Evolutionary conservation across 108 stramenopile species (phyloP).

Genomic region (Seminavis robusta): DNA sequence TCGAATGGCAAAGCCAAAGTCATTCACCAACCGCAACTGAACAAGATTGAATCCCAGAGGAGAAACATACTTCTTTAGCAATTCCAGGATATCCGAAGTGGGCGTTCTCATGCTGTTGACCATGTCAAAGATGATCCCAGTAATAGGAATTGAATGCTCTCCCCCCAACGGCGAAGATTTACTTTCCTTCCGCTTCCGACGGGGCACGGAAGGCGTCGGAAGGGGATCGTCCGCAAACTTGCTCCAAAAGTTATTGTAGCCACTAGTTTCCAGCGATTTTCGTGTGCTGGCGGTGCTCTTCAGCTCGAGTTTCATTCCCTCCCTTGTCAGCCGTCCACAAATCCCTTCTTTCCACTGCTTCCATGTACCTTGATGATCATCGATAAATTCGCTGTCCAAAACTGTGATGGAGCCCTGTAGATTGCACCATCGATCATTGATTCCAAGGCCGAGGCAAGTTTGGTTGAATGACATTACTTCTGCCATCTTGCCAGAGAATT

Average conservation of each 20-base stretch:
- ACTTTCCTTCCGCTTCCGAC: too few relatives aligned
- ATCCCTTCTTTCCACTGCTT: neutral
- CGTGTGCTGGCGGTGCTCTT: neutral
- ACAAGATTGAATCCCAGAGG: slow-evolving; percentile 27
- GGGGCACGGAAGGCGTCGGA: too few relatives aligned
- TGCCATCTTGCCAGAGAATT: neutral
- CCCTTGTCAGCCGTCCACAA: neutral
- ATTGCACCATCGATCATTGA: neutral
- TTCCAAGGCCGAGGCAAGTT: neutral
- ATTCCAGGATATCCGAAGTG: neutral
- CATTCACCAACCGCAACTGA: slow-evolving; percentile 21
- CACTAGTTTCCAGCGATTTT: neutral
- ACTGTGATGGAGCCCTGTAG: neutral
- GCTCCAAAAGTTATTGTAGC: slow-evolving; percentile 6
- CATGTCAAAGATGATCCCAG: slow-evolving; percentile 23
- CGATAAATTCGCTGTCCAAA: neutral
- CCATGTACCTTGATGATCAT: neutral
- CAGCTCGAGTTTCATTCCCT: neutral
- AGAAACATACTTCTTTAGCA: neutral
- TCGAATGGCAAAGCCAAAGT: slow-evolving; percentile 16
- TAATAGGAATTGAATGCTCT: neutral
- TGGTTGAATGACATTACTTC: neutral
- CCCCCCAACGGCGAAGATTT: too few relatives aligned
- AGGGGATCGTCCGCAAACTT: neutral
- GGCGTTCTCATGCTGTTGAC: neutral